phyloP scores from a whole-genome alignment of 106 monocot species.

The Acanthochlamys bracteata region DNA sequence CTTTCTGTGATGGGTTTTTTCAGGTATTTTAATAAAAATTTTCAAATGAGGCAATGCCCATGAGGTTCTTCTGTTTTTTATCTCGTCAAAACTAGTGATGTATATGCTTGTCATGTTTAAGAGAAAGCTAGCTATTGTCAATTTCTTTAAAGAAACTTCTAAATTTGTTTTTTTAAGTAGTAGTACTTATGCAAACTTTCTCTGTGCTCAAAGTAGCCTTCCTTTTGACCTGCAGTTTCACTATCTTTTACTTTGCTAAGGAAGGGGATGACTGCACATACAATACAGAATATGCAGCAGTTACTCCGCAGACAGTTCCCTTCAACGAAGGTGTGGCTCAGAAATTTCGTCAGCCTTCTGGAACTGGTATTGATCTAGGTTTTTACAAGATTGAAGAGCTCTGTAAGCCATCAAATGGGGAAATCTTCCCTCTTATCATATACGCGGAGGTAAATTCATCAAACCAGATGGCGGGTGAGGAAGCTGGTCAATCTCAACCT shows the following conservation, averaged over 20 bases:
- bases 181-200: too few species aligned
- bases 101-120: too few species aligned
- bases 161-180: too few species aligned
- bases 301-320: constrained; percentile 34
- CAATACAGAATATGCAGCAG: constrained; percentile 30
- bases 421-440: constrained; percentile 71
- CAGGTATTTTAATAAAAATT: too few species aligned
- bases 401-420: constrained; percentile 46
- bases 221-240: constrained; percentile 36
- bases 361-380: constrained; percentile 72
- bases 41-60: too few species aligned
- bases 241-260: constrained; percentile 89
- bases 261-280: constrained; percentile 49
- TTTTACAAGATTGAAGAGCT: constrained; percentile 77
- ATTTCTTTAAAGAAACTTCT: too few species aligned
- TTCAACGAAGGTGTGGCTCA: constrained; percentile 62
- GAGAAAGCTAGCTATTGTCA: too few species aligned
- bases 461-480: constrained; percentile 9
- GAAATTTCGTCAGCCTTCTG: constrained; percentile 71
- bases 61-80: too few species aligned
- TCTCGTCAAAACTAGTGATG: too few species aligned
- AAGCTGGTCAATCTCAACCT: neutral
- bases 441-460: constrained; percentile 35
- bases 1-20: too few species aligned
- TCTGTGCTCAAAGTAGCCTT: constrained; percentile 1